Base-by-base conservation (phyloP, 75 land plant genomes). In the Picea glauca region DNA sequence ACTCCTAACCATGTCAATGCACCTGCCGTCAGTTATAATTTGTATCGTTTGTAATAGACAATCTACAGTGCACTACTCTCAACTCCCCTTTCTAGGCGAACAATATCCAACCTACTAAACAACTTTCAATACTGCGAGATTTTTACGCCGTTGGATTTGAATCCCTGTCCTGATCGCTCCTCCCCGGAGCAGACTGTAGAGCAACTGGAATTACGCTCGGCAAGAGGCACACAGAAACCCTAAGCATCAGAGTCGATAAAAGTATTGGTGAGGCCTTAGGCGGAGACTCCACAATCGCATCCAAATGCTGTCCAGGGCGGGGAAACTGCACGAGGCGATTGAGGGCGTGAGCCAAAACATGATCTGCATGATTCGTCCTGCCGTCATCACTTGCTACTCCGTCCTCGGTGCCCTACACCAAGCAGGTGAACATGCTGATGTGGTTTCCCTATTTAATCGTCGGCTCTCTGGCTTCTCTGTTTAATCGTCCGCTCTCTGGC, bases 371-470 rank as follows among this genome's bases (percentile, higher is more conserved):
- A 80, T 82, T 12, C 83, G 90, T n/a, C 93, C 93, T 62, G 88
- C 93, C 54, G 88, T 91, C 64, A 88, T 91, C 83, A 91, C 93
- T 62, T 91, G 90, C 79, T 88, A 91, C 46, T 88, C 90, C 56
- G 84, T 88, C 72, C 78, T 83, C 3, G 93, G 88, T 23, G 79
- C 88, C 43, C 83, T 91, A 78, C 85, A 77, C 75, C 84, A 89
- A 15, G 72, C 75, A 43, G 59, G 81, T 20, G 80, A 90, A 17
- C 78, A 77, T 77, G 80, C 76, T 12, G 87, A 88, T n/a, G 90
- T 80, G 12, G 66, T 79, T 13, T 82, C 80, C 5, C 79, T 90
- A 23, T 87, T 87, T 62, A 83, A 68, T 74, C 26, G 26, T 26
- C 26, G 26, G 26, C 26, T 26, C 26, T 26, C 26, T 26, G 26